Conservation (phyloP, 345 rosid species). For the Gossypium australe region DNA sequence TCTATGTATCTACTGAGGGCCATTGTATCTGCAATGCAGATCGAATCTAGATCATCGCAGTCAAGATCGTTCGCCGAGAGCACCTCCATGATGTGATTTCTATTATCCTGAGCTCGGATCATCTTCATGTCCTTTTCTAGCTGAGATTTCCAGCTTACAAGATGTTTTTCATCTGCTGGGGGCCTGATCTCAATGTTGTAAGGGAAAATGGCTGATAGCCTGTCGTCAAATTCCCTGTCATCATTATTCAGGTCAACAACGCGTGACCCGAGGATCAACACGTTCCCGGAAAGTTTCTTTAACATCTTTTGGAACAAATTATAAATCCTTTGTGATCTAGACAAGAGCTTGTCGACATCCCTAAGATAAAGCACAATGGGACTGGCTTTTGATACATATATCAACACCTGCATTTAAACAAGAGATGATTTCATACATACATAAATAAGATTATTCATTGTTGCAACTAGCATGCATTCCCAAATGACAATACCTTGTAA, state of each 20-base stretch:
- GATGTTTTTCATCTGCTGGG: conserved; percentile 71
- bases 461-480: background rate
- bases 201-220: conserved; percentile 63
- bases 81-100: conserved; percentile 87
- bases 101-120: conserved; percentile 86
- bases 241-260: conserved; percentile 46
- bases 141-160: conserved; percentile 91
- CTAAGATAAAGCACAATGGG: conserved; percentile 78
- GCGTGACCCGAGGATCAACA: conserved; percentile 79
- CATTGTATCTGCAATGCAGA: conserved; percentile 63
- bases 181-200: conserved; percentile 85
- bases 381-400: conserved; percentile 62
- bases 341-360: conserved; percentile 64
- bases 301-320: conserved; percentile 74
- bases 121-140: conserved; percentile 89
- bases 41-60: conserved; percentile 79
- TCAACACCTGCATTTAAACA: conserved; percentile 53
- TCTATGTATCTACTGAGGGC: conserved; percentile 73
- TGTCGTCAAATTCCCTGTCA: conserved; percentile 50
- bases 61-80: conserved; percentile 81
- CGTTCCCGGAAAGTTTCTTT: conserved; percentile 68
- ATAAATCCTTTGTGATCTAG: conserved; percentile 64
- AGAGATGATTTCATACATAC: background rate
- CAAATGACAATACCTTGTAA: conserved; percentile 52
- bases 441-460: background rate